Percentiles rank a stretch among this genome's conserved stretches.
Evolutionary conservation across 2,329 filamentous ascomycete species (phyloP).

Genomic region (Colletotrichum navitas): DNA sequence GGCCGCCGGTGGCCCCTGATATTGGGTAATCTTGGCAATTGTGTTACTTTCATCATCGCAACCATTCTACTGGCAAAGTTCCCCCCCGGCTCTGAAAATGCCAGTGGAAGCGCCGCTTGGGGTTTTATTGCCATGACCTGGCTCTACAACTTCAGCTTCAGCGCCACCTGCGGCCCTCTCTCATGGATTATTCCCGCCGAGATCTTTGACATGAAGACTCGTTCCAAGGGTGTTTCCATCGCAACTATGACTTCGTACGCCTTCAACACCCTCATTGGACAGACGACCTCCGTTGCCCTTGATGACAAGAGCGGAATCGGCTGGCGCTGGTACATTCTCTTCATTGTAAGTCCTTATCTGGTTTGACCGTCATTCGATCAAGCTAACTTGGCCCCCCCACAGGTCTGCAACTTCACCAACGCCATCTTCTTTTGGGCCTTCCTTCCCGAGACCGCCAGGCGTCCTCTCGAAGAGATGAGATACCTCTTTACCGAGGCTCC

Average conservation of each 20-base stretch:
- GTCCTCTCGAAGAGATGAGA: constrained; percentile 77
- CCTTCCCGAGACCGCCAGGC: constrained; percentile 74
- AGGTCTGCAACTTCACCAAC: constrained; percentile 71
- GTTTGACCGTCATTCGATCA: background rate
- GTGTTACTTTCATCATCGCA: constrained; percentile 78
- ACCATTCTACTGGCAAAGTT: constrained; percentile 66
- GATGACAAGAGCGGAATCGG: constrained; percentile 56
- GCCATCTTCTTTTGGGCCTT: constrained; percentile 70
- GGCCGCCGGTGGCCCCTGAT: constrained; percentile 82
- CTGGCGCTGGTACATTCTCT: constrained; percentile 63
- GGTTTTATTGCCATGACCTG: constrained; percentile 81
- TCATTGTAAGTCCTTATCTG: constrained; percentile 50
- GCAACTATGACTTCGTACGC: constrained; percentile 80
- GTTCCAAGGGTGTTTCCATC: constrained; percentile 80
- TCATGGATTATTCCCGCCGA: constrained; percentile 74
- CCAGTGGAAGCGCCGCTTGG: constrained; percentile 66
- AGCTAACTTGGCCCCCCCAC: background rate
- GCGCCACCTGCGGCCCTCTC: constrained; percentile 76
- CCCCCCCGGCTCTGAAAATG: constrained; percentile 66
- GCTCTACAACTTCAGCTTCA: constrained; percentile 85
- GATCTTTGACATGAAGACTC: constrained; percentile 82
- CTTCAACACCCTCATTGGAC: constrained; percentile 82
- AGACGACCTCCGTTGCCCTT: constrained; percentile 71
- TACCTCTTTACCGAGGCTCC: constrained; percentile 75
- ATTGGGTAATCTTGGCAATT: constrained; percentile 77